Conservation (phyloP, 2,329 filamentous ascomycete species). For the Colletotrichum limetticola region DNA sequence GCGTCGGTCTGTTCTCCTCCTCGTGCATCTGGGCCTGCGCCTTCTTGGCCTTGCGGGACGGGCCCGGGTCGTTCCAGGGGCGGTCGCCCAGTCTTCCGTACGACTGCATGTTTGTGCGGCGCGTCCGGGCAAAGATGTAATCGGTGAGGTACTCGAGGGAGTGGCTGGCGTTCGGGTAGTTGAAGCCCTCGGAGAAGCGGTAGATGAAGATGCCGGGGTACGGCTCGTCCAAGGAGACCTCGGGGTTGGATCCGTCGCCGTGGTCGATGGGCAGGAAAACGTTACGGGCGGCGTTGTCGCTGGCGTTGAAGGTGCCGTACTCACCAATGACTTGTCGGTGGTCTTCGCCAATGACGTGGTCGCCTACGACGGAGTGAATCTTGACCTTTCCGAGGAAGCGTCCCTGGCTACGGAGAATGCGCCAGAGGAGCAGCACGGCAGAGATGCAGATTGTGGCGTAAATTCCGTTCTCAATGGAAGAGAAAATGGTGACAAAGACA, state of each 20-base stretch:
- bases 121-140: constrained; percentile 76
- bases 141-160: constrained; percentile 83
- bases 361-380: constrained; percentile 85
- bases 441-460: constrained; percentile 87
- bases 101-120: constrained; percentile 76
- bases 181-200: constrained; percentile 93
- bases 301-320: constrained; percentile 67
- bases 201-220: constrained; percentile 97
- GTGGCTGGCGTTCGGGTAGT: constrained; percentile 92
- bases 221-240: constrained; percentile 80
- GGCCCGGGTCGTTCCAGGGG: constrained; percentile 95
- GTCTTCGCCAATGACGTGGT: constrained; percentile 76
- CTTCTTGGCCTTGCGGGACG: constrained; percentile 61
- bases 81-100: constrained; percentile 79
- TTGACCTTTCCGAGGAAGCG: constrained; percentile 85
- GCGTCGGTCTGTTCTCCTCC: constrained; percentile 68
- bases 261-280: constrained; percentile 90
- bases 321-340: constrained; percentile 56
- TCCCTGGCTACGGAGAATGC: constrained; percentile 84
- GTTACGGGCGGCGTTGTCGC: constrained; percentile 68
- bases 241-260: constrained; percentile 89
- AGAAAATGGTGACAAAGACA: constrained; percentile 90
- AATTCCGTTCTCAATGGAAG: constrained; percentile 89
- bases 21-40: constrained; percentile 50
- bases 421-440: constrained; percentile 81